A percentile compares a stretch with the other conserved stretches of the same genome.
These are phyloP conservation scores for Salix suchowensis DNA, from an alignment of 345 rosid genomes.

Conservation along the genomic window DNA sequence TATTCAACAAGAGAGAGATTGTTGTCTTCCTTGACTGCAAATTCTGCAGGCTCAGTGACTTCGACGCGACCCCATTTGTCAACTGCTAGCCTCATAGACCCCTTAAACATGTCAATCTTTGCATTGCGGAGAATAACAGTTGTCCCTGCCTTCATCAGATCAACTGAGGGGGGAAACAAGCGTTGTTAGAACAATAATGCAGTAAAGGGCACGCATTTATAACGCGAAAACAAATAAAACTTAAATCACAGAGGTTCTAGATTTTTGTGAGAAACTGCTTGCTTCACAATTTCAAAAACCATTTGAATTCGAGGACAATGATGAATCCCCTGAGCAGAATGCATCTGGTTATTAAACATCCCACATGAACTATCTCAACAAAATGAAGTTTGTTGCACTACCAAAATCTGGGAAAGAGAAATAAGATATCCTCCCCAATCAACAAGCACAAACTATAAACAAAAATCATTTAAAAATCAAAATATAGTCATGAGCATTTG, in stretches of 20 bases:
- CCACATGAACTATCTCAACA: background rate
- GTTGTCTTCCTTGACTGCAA: constrained; percentile 69
- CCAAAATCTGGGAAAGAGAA: too few species aligned
- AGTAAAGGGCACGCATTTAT: background rate
- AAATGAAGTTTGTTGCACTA: too few species aligned
- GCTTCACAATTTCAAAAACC: background rate
- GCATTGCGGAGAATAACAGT: constrained; percentile 56
- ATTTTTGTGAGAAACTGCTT: background rate
- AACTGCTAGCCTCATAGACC: constrained; percentile 35
- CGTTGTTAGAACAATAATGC: background rate
- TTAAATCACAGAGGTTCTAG: background rate
- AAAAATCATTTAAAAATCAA: background rate
- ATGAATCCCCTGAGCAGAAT: background rate
- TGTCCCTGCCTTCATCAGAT: constrained; percentile 67
- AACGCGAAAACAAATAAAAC: background rate
- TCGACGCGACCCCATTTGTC: constrained; percentile 36
- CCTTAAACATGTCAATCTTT: constrained; percentile 31
- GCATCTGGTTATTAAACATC: background rate
- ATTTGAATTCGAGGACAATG: background rate
- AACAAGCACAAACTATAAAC: background rate
- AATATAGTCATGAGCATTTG: background rate
- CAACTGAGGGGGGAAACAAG: constrained; percentile 41
- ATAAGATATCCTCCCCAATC: background rate
- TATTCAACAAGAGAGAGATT: constrained; percentile 72
- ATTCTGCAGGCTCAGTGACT: constrained; percentile 52